Percentiles rank a stretch among this genome's conserved stretches.
phyloP scores from a whole-genome alignment of 2,329 filamentous ascomycete genomes.

The Neonectria coccinea region DNA sequence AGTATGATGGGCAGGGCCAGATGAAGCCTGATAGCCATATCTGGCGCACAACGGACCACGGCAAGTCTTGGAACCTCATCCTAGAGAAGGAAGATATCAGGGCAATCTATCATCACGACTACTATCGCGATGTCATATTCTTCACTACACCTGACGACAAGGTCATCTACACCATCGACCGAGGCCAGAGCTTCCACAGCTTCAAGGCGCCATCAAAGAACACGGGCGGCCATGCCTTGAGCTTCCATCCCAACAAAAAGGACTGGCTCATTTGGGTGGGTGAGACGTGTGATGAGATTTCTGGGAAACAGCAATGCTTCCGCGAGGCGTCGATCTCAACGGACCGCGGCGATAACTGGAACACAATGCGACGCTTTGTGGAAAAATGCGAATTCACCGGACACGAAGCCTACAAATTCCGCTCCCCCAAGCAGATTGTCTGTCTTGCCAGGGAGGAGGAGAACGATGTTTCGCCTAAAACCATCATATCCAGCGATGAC shows the following conservation, averaged over 20 bases:
- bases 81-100: conserved; percentile 77
- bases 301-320: conserved; percentile 70
- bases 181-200: conserved; percentile 77
- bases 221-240: conserved; percentile 61
- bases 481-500: conserved; percentile 82
- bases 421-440: conserved; percentile 66
- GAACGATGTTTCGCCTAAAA: conserved; percentile 69
- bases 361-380: conserved; percentile 78
- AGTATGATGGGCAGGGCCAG: conserved; percentile 44
- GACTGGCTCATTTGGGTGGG: conserved; percentile 96
- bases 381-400: conserved; percentile 89
- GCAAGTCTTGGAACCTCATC: conserved; percentile 82
- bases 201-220: conserved; percentile 76
- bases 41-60: conserved; percentile 85
- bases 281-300: conserved; percentile 71
- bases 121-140: conserved; percentile 87
- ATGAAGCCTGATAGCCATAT: conserved; percentile 65
- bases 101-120: conserved; percentile 79
- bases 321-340: conserved; percentile 79
- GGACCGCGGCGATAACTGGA: conserved; percentile 86
- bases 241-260: conserved; percentile 86
- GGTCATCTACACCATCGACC: conserved; percentile 85
- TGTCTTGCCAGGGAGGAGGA: conserved; percentile 69
- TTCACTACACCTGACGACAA: conserved; percentile 75
- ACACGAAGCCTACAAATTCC: conserved; percentile 66